phyloP scores from a whole-genome alignment of 352 stramenopile species.

The Phytopythium ostracodes region DNA sequence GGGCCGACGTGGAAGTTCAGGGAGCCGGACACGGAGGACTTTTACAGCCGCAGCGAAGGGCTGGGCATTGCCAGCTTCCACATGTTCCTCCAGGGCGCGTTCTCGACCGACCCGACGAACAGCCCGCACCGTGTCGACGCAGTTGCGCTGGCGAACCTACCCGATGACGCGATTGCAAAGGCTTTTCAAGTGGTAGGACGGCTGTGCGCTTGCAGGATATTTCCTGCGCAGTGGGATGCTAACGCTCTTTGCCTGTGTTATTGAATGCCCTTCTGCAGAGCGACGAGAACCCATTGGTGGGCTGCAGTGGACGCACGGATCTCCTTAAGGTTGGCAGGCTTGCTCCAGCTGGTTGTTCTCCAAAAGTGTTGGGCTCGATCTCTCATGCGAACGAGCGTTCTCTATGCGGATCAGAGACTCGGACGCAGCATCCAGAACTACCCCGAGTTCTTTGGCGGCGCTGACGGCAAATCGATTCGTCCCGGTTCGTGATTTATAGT shows the following conservation, averaged over 20 bases:
- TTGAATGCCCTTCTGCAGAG: conserved; percentile 13
- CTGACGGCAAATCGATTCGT: conserved; percentile 32
- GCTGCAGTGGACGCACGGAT: conserved; percentile 61
- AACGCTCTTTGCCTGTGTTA: not conserved
- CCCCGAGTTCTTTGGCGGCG: conserved; percentile 64
- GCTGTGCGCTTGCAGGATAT: conserved; percentile 2
- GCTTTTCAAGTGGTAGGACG: conserved; percentile 73
- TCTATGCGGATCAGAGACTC: conserved; percentile 32
- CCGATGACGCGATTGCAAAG: conserved; percentile 58
- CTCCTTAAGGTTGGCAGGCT: conserved; percentile 48
- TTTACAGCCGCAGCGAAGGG: conserved; percentile 71
- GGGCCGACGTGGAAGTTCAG: conserved; percentile 68
- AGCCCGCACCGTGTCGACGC: conserved; percentile 59
- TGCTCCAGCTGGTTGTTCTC: not conserved
- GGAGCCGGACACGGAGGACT: conserved; percentile 59
- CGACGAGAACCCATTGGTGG: conserved; percentile 70
- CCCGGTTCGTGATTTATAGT: conserved; percentile 16
- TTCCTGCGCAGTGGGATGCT: conserved; percentile 1
- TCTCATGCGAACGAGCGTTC: not conserved
- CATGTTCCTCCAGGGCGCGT: conserved; percentile 76
- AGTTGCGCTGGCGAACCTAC: conserved; percentile 42
- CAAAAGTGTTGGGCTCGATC: too few relatives aligned
- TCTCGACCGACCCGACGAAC: conserved; percentile 43
- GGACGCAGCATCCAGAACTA: conserved; percentile 66
- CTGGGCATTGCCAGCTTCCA: conserved; percentile 81